phyloP scores from a whole-genome alignment of 2,329 filamentous ascomycete genomes.

The Gnomoniopsis sp. region DNA sequence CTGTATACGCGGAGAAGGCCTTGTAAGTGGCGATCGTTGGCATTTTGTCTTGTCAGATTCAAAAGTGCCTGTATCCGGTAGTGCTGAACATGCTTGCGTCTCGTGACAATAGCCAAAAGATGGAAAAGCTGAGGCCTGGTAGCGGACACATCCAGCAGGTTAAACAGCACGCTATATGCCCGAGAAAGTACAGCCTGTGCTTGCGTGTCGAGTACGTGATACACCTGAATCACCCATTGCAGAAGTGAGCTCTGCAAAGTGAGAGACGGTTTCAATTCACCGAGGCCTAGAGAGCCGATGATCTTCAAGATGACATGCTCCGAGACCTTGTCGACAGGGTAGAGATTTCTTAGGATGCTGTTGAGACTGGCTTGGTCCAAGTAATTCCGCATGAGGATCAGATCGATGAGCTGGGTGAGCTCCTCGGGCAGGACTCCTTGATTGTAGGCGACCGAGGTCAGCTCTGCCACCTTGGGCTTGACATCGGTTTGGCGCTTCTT shows the following conservation, averaged over 20 bases:
- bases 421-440: conserved; percentile 61
- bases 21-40: conserved; percentile 70
- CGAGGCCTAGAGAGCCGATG: conserved; percentile 73
- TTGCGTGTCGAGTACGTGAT: conserved; percentile 63
- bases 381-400: conserved; percentile 63
- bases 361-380: conserved; percentile 74
- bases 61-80: conserved; percentile 76
- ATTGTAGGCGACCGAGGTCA: conserved; percentile 63
- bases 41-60: conserved; percentile 55
- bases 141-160: conserved; percentile 60
- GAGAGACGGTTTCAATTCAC: conserved; percentile 69
- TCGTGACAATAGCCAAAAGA: conserved; percentile 72
- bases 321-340: conserved; percentile 65
- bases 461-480: conserved; percentile 59
- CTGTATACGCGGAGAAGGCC: conserved; percentile 81
- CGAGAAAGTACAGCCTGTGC: conserved; percentile 57
- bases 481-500: conserved; percentile 64
- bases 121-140: conserved; percentile 64
- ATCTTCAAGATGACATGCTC: conserved; percentile 60
- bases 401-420: conserved; percentile 61
- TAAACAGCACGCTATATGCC: conserved; percentile 74
- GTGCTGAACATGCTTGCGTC: conserved; percentile 77
- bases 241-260: conserved; percentile 68
- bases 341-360: conserved; percentile 69
- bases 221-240: conserved; percentile 75